These are phyloP conservation scores for Biscutella laevigata DNA, from an alignment of 441 rosid species.

Conservation along the genomic window DNA sequence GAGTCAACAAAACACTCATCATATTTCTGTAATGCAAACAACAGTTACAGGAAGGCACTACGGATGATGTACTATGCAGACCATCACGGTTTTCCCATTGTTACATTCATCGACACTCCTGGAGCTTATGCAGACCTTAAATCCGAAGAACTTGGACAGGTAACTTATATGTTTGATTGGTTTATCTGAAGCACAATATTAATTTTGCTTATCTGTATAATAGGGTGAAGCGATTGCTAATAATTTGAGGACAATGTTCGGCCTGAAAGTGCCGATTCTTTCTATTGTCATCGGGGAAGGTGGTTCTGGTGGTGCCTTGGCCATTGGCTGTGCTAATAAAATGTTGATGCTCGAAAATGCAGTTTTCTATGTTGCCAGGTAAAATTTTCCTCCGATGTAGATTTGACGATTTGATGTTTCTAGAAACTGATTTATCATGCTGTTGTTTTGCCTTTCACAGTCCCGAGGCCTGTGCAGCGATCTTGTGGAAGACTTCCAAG, in stretches of 20 bases:
- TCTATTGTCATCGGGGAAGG: constrained; percentile 96
- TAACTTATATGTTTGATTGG: constrained; percentile 19
- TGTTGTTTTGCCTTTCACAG: constrained; percentile 28
- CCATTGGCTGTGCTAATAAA: constrained; percentile 85
- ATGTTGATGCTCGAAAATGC: constrained; percentile 87
- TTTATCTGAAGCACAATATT: neutral
- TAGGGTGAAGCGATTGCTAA: constrained; percentile 96
- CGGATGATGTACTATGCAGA: constrained; percentile 93
- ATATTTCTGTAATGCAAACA: constrained; percentile 8
- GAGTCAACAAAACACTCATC: constrained; percentile 1
- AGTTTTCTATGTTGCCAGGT: constrained; percentile 94
- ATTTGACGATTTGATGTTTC: neutral
- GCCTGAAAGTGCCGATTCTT: constrained; percentile 80
- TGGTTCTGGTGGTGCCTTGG: constrained; percentile 97
- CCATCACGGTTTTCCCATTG: constrained; percentile 85
- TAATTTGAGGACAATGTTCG: constrained; percentile 85
- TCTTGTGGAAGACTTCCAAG: constrained; percentile 81
- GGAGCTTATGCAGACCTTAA: constrained; percentile 85
- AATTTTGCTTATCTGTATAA: constrained; percentile 10
- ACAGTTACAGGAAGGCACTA: constrained; percentile 86
- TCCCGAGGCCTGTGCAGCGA: constrained; percentile 97
- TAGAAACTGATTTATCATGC: neutral
- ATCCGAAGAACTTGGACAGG: constrained; percentile 88
- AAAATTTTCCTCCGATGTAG: neutral
- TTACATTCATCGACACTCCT: constrained; percentile 87